Percentiles rank a stretch among this genome's conserved stretches.
phyloP scores from a whole-genome alignment of 23 red algal genomes.

The Gracilaria gracilis region DNA sequence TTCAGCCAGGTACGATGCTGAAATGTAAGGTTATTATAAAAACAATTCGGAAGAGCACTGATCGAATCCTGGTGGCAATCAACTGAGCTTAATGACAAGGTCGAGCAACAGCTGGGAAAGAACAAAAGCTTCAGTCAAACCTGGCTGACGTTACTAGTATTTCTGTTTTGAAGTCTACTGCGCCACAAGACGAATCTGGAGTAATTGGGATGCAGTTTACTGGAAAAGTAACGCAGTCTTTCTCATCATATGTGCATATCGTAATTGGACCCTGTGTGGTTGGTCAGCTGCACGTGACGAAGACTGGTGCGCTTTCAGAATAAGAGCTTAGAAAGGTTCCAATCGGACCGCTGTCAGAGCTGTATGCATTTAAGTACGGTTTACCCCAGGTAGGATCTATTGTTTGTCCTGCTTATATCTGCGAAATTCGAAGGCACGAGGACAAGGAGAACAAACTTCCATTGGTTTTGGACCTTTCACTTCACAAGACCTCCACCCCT shows the following conservation, averaged over 20 bases:
- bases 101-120: neutral
- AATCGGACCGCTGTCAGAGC: conserved; percentile 2
- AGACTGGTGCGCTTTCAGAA: conserved; percentile 9
- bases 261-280: conserved; percentile 32
- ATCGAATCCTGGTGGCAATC: conserved; percentile 36
- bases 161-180: conserved; percentile 11
- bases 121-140: too few relatives aligned
- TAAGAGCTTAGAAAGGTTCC: neutral
- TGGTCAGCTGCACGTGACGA: conserved; percentile 66
- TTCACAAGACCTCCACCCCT: neutral
- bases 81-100: conserved; percentile 15
- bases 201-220: conserved; percentile 53
- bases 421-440: conserved; percentile 23
- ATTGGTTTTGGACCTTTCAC: conserved; percentile 40
- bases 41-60: neutral
- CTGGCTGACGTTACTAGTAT: conserved; percentile 2
- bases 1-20: conserved; percentile 40
- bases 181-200: conserved; percentile 15
- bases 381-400: conserved; percentile 46
- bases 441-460: conserved; percentile 25
- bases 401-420: conserved; percentile 31
- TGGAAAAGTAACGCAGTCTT: conserved; percentile 32
- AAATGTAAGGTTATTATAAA: conserved; percentile 41
- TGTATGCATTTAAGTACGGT: conserved; percentile 5
- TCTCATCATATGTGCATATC: conserved; percentile 43